These are phyloP conservation scores for Curvularia eragrostidis DNA, from an alignment of 2,329 filamentous ascomycete species.

Conservation along the genomic window DNA sequence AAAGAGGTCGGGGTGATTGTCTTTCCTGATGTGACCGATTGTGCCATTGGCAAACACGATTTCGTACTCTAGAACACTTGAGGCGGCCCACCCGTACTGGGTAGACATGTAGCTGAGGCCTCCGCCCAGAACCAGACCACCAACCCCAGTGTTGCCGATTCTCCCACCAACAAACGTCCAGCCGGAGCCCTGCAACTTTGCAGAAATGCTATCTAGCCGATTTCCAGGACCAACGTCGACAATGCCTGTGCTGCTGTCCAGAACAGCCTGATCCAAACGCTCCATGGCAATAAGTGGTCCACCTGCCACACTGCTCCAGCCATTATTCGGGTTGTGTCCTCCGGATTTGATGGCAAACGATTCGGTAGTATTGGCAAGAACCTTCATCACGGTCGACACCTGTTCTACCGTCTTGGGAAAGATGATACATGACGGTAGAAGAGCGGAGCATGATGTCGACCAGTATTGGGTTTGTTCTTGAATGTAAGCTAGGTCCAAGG, in stretches of 20 bases:
- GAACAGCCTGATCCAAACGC: constrained; percentile 36
- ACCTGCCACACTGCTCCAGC: constrained; percentile 55
- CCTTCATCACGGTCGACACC: constrained; percentile 60
- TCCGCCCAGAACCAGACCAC: constrained; percentile 56
- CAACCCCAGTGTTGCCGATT: constrained; percentile 57
- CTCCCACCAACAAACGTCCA: constrained; percentile 56
- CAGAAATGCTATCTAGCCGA: constrained; percentile 45
- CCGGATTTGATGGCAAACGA: constrained; percentile 52
- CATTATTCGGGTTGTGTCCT: constrained; percentile 57
- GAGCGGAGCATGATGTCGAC: constrained; percentile 41
- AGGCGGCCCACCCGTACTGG: constrained; percentile 57
- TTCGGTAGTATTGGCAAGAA: constrained; percentile 51
- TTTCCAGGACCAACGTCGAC: constrained; percentile 46
- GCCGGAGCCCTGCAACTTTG: constrained; percentile 46
- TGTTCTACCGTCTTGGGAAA: constrained; percentile 54
- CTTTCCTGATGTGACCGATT: constrained; percentile 33
- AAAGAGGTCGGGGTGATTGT: constrained; percentile 46
- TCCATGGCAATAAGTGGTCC: constrained; percentile 54
- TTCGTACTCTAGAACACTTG: constrained; percentile 53
- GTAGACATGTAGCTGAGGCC: constrained; percentile 46
- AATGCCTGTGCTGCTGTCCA: constrained; percentile 33
- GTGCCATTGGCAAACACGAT: constrained; percentile 57
- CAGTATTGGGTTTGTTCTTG: constrained; percentile 42
- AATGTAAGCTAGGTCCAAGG: constrained; percentile 31
- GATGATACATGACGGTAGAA: constrained; percentile 43